Conservation (phyloP, 495 filamentous ascomycete species). For the Cercophora sp. region DNA sequence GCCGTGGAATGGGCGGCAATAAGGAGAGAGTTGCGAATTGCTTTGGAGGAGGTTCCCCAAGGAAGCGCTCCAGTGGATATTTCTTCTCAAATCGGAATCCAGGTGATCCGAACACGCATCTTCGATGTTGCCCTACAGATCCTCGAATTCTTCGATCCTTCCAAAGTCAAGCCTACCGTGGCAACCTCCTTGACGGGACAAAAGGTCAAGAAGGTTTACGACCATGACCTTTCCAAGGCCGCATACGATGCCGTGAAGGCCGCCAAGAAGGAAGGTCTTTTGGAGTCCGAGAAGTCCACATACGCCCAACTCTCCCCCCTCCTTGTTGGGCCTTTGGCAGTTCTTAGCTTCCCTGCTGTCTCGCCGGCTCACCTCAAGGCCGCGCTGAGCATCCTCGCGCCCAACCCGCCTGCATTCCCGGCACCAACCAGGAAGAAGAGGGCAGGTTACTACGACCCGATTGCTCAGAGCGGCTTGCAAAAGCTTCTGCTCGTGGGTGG, state of each 20-base stretch:
- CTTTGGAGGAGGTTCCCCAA: conserved; percentile 56
- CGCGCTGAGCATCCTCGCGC: conserved; percentile 69
- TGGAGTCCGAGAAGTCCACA: conserved; percentile 38
- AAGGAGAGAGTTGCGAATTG: conserved; percentile 71
- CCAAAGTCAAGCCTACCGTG: conserved; percentile 23
- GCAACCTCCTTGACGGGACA: conserved; percentile 30
- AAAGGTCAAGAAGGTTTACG: conserved; percentile 42
- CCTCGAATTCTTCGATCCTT: conserved; percentile 79
- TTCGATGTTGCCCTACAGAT: conserved; percentile 79
- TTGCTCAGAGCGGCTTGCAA: conserved; percentile 72
- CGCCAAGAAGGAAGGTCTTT: conserved; percentile 38
- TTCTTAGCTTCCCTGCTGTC: conserved; percentile 76
- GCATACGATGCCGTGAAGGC: conserved; percentile 59
- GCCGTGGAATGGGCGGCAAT: conserved; percentile 83
- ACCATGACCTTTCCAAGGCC: conserved; percentile 69
- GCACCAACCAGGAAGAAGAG: conserved; percentile 68
- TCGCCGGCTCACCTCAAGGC: conserved; percentile 77
- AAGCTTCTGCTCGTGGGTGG: conserved; percentile 86
- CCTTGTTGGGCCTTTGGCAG: conserved; percentile 72
- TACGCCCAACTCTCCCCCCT: conserved; percentile 65
- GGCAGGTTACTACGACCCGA: conserved; percentile 73
- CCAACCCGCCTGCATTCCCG: conserved; percentile 66
- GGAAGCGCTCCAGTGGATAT: conserved; percentile 19
- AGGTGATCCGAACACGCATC: conserved; percentile 82
- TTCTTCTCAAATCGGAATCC: conserved; percentile 61